A percentile compares a stretch with the other conserved stretches of the same genome.
phyloP scores from a whole-genome alignment of 495 filamentous ascomycete species.

The Penicillium coffeae region DNA sequence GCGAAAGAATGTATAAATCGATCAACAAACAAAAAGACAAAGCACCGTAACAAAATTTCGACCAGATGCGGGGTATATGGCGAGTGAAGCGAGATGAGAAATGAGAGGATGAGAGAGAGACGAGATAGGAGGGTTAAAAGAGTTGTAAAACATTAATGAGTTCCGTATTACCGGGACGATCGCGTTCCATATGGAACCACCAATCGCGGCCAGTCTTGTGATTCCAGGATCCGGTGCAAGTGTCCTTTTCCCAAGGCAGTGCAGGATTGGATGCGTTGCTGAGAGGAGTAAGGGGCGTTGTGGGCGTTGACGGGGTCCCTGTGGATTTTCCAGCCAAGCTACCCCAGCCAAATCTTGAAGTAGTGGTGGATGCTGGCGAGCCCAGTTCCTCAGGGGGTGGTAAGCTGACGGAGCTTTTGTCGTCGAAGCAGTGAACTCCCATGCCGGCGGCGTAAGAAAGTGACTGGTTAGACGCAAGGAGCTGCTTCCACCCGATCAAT shows the following conservation, averaged over 20 bases:
- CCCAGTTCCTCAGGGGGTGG: slow-evolving; percentile 27
- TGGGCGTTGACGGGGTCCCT: slow-evolving; percentile 30
- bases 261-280: slow-evolving; percentile 23
- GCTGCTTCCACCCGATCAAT: slow-evolving; percentile 43
- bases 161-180: slow-evolving; percentile 39
- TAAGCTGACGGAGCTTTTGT: slow-evolving; percentile 18
- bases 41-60: slow-evolving; percentile 13
- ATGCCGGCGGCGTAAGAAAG: slow-evolving; percentile 38
- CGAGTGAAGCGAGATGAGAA: slow-evolving; percentile 14
- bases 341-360: slow-evolving; percentile 40
- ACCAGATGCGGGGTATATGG: slow-evolving; percentile 30
- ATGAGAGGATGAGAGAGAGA: neutral
- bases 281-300: slow-evolving; percentile 36
- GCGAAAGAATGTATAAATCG: slow-evolving; percentile 5
- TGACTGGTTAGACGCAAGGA: slow-evolving; percentile 42
- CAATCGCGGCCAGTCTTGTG: slow-evolving; percentile 44
- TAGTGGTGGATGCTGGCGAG: slow-evolving; percentile 33
- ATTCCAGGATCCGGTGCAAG: slow-evolving; percentile 48
- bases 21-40: slow-evolving; percentile 8
- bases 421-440: slow-evolving; percentile 38
- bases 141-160: slow-evolving; percentile 37
- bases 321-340: slow-evolving; percentile 35
- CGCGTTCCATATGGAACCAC: slow-evolving; percentile 50
- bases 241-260: slow-evolving; percentile 44
- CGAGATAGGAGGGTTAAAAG: slow-evolving; percentile 24